Base-by-base conservation (phyloP, 1,284 basidiomycete species). In the Bondarzewia mesenterica region DNA sequence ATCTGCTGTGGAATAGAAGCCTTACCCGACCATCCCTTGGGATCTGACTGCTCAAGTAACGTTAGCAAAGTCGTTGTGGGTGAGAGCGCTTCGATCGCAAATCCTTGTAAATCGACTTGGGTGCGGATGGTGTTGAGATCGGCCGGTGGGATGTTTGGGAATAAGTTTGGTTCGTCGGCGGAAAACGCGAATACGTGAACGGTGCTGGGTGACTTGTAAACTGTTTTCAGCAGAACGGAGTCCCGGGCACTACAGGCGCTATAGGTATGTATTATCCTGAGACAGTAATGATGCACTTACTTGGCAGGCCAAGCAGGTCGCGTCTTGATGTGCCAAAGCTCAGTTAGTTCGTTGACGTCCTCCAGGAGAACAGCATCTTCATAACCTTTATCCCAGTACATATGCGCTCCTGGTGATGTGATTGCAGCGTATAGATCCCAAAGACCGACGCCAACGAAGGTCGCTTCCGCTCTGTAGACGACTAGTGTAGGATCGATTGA, bases 111-210 rank as follows among this genome's bases (percentile, higher is more conserved):
- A 61, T 97, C 94, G 25, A 97, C 86, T 62, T 98, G 94, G 0
- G 91, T 93, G 15, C 95, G 85, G 53, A 98, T 97, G 49, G 88
- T 77, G 52, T 79, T 86, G 0, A 85, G 77, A 29, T 88, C 82
- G 0, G 70, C 68, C 0, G 82, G 74, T 10, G 90, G 89, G 50
- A 91, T 81, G 42, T 76, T 75, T 0, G 91, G 85, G 65, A 97
- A 96, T 14, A 95, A 74, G 46, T 85, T 82, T 47, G 80, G 78
- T 60, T 97, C 91, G 59, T 96, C 91, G 0, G 85, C 89, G 2
- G 95, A 97, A 66, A 98, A 98, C 1, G 89, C 85, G 63, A 99
- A 98, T 27, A 97, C 83, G 61, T 99, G 96, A 8, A 97, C 89
- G 0, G 93, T 91, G 0, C 85, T 88, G 0, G 93, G 93, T 0